Evolutionary conservation across 1,139 yeast species (phyloP), one percentile per base, ranked within the genome.

Genomic region (Protomyces arabidopsidicola): DNA sequence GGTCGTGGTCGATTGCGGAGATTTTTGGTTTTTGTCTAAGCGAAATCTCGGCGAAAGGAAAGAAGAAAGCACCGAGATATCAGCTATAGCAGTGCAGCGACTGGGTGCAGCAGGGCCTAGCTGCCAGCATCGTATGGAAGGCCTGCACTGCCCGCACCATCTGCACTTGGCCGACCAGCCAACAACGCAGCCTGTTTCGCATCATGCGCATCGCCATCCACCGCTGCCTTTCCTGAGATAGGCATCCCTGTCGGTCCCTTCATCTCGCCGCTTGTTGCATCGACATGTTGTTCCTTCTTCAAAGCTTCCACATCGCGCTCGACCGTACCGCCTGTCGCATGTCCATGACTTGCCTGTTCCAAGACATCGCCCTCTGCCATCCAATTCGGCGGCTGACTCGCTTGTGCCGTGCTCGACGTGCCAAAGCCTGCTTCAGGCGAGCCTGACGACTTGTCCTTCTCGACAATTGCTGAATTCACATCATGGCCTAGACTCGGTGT

Each of bases 101-200:
- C 45, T n/a, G n/a, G n/a, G n/a, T n/a, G n/a, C n/a, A n/a, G 31
- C 6, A 27, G 31, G 6, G 31, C 31, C 31, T 42, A 52, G 16
- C 42, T 51, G 22, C 56, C 56, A 6, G 62, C 56, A 58, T 58
- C 62, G 31, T 51, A 58, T 5, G 62, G 62, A 50, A 58, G 39
- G 20, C 62, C 62, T 9, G 62, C 62, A 14, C 56, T 51, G 18
- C 62, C 62, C 24, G 51, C 62, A 9, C 62, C 62, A 52, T 58
- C 62, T 22, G 51, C 24, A 4, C 56, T 51, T 24, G 38, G 48
- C 22, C 27, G 39, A 9, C 62, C 62, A 52, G 42, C 35, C 55
- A 58, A 14, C 39, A 38, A 35, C 20, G 39, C 62, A 22, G 38
- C 36, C 35, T 58, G 62, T 54, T 51, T 58, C 45, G 31, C 22